A percentile compares a stretch with the other conserved stretches of the same genome.
These are phyloP conservation scores for Claviceps sp. DNA, from an alignment of 2,329 filamentous ascomycete species.

Conservation along the genomic window DNA sequence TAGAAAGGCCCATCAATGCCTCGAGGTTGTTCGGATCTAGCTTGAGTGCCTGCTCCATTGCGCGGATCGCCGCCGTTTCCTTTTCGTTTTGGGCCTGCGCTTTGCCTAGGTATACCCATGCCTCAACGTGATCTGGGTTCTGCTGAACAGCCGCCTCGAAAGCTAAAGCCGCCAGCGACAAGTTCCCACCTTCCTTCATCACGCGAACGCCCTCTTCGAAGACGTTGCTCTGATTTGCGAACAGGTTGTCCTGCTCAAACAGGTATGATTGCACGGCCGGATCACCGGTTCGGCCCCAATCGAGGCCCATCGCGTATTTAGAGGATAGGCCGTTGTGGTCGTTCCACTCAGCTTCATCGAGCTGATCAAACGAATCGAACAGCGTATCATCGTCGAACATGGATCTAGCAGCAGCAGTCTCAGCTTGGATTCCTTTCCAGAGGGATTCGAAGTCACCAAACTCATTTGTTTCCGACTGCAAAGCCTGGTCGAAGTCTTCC, in stretches of 20 bases:
- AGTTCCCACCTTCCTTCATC: conserved; percentile 83
- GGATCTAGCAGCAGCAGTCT: conserved; percentile 55
- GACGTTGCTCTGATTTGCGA: conserved; percentile 65
- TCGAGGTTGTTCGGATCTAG: conserved; percentile 76
- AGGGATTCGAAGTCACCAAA: conserved; percentile 84
- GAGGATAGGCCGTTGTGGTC: conserved; percentile 29
- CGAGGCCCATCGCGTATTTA: conserved; percentile 48
- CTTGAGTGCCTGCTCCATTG: conserved; percentile 80
- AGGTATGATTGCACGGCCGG: conserved; percentile 79
- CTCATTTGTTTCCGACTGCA: conserved; percentile 59
- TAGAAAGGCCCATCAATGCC: conserved; percentile 87
- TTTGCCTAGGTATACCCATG: conserved; percentile 84
- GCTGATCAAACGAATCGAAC: conserved; percentile 38
- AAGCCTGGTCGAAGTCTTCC: conserved; percentile 63
- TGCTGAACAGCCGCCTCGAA: conserved; percentile 94
- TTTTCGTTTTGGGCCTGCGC: conserved; percentile 98
- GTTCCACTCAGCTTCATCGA: conserved; percentile 65
- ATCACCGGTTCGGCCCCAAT: conserved; percentile 55
- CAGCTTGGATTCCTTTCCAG: conserved; percentile 71
- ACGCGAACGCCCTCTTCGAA: conserved; percentile 91
- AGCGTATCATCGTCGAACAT: conserved; percentile 53
- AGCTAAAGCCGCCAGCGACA: conserved; percentile 82
- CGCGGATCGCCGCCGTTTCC: conserved; percentile 87
- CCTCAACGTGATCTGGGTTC: conserved; percentile 73
- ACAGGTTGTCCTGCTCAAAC: conserved; percentile 90